Evolutionary conservation across 2,329 filamentous ascomycete species (phyloP).

Genomic region (Cladophialophora psammophila): DNA sequence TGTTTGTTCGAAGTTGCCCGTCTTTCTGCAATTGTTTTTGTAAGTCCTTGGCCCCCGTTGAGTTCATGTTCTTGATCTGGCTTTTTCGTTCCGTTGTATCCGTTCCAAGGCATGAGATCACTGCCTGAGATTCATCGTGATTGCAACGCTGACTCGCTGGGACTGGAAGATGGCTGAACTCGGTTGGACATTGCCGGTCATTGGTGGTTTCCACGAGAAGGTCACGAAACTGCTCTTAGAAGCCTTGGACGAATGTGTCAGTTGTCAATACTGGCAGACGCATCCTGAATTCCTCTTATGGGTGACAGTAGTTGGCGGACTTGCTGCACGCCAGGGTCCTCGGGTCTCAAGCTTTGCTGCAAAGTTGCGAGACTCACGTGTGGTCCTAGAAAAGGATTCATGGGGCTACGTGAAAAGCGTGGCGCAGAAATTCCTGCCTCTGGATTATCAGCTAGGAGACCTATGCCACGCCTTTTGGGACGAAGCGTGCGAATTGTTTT

Average conservation of each 20-base stretch:
- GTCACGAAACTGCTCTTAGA: constrained; percentile 11
- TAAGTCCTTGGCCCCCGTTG: not conserved
- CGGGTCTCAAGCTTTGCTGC: not conserved
- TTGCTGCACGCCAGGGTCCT: constrained; percentile 2
- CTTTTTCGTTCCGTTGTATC: too few species aligned
- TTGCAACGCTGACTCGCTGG: not conserved
- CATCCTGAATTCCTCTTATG: constrained; percentile 16
- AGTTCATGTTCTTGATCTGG: too few species aligned
- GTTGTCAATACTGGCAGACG: constrained; percentile 1
- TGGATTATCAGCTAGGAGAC: constrained; percentile 14
- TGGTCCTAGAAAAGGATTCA: constrained; percentile 5
- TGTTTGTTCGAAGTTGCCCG: constrained; percentile 13
- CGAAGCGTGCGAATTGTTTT: constrained; percentile 7
- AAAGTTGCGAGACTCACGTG: not conserved
- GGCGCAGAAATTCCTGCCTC: constrained; percentile 11
- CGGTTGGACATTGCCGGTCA: constrained; percentile 15
- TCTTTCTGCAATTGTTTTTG: constrained; percentile 13
- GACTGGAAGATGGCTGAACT: not conserved
- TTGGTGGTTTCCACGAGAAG: constrained; percentile 11
- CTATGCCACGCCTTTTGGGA: constrained; percentile 19
- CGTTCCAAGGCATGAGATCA: too few species aligned
- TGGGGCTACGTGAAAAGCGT: constrained; percentile 12
- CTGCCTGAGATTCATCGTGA: not conserved
- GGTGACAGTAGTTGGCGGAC: constrained; percentile 15
- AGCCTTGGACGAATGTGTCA: constrained; percentile 4